Evolutionary conservation across 163 green algal genomes (phyloP), one percentile per base, ranked within the genome.

Genomic region (Scenedesmus sp.): DNA sequence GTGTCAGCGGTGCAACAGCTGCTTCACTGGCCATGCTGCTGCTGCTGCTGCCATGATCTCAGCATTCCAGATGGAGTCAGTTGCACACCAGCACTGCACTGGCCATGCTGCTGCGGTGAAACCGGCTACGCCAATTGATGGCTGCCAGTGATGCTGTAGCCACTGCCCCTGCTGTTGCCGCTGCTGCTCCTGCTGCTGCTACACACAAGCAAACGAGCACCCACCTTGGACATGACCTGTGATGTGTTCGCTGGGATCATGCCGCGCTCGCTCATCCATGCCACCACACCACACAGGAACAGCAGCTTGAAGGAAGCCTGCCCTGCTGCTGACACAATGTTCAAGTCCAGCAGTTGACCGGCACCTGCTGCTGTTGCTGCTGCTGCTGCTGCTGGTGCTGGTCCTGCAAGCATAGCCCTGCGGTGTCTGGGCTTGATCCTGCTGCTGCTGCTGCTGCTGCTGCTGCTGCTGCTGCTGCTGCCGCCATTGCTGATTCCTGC

Each of bases 161-260:
- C 5, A 4, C 9, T 73, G 64, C 64, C 20, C 12, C 64, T 23
- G 64, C 64, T 73, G 64, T 15, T 76, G 66, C 66, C 34, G 66
- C 66, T 56, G 76, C 76, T 84, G 76, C 26, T 56, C 23, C 76
- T 56, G 76, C 34, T 56, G 76, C 76, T 84, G 26, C n/a, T 26
- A 34, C 77, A n/a, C n/a, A n/a, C 3, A 9, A 34, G 9, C 6
- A 15, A 64, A 64, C 59, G 9, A 10, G 8, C 59, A 64, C 59
- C 70, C 57, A 91, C 87, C 76, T 87, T 59, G 26, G 87, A 91
- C 87, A 91, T 91, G 7, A 94, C 82, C 54, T 94, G 92, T 9
- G 82, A 85, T 2, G 92, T 70, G 34, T 82, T 83, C 16, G 60
- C 55, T 9, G 90, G 83, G 9, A 92, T 82, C 70, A 81, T 87